Evolutionary conservation across 805 yeast species (phyloP).

Genomic region (Debaryomyces hansenii): DNA sequence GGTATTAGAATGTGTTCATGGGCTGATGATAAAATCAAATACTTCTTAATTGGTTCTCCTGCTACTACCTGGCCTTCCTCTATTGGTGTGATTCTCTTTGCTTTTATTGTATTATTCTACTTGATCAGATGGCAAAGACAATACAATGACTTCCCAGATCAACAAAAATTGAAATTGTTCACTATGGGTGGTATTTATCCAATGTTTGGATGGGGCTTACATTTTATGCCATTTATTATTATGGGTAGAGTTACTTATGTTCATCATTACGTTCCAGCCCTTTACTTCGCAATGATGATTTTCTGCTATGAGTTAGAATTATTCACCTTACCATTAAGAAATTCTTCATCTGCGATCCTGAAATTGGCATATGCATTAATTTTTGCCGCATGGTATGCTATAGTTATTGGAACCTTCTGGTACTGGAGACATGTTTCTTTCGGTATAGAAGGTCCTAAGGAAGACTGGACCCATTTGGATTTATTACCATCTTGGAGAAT

Average conservation of each 20-base stretch:
- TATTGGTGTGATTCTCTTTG: conserved; percentile 54
- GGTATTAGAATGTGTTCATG: conserved; percentile 81
- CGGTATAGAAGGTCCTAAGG: conserved; percentile 47
- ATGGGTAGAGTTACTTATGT: conserved; percentile 98
- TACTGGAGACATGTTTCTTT: conserved; percentile 40
- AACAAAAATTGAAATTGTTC: conserved; percentile 49
- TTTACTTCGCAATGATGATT: conserved; percentile 87
- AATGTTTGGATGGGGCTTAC: conserved; percentile 86
- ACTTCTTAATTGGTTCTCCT: conserved; percentile 72
- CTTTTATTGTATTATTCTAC: conserved; percentile 43
- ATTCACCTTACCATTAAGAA: conserved; percentile 29
- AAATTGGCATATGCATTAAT: conserved; percentile 22
- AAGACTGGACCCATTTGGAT: conserved; percentile 39
- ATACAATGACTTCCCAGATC: conserved; percentile 49
- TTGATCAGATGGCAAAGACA: conserved; percentile 73
- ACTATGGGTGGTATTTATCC: conserved; percentile 80
- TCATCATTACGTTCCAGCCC: conserved; percentile 94
- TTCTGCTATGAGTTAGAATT: conserved; percentile 60
- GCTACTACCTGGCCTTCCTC: conserved; percentile 70
- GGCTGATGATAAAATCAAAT: conserved; percentile 55
- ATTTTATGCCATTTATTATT: conserved; percentile 81
- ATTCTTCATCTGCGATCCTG: conserved; percentile 10
- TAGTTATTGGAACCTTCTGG: conserved; percentile 42
- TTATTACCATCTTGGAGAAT: conserved; percentile 43
- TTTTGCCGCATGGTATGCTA: conserved; percentile 27